Base-by-base conservation (phyloP, 805 yeast species). In the Starmerella bombi region DNA sequence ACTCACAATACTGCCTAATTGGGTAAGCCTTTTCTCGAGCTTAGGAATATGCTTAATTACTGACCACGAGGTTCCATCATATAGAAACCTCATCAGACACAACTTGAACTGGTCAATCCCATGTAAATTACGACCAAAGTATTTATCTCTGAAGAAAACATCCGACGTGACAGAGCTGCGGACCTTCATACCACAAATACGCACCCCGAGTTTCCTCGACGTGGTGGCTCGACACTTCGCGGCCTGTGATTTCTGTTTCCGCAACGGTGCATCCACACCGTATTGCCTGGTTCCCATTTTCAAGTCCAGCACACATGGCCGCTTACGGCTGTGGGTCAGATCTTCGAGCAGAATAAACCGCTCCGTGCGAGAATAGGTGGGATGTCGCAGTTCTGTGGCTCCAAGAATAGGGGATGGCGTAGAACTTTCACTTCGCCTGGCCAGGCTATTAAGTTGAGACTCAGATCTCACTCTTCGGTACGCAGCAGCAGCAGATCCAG, bases 221-320 rank as follows among this genome's bases (percentile, higher is more conserved):
- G 97, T 88, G 0, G 97, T 88, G 41, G 66, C 61, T 3, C 69
- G 63, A 59, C 99, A 91, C 60, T 91, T 91, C 40, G 67, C 67
- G 25, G 82, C 63, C 62, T 91, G 98, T 1, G 94, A 82, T 36
- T 63, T 57, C 54, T 76, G 79, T 60, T 91, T 91, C 36, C 74
- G 62, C 12, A 62, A 58, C 5, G 69, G 67, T 0, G 97, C 96
- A 48, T 85, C 94, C n/a, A 88, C 79, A 8, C 99, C 98, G 54
- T 91, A 91, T 60, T 91, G 99, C 43, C 99, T 69, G 0, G 99
- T 88, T 0, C 99, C 99, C 97, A 91, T 91, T 57, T 91, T 91
- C 52, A 91, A 66, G 61, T 91, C 99, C 37, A 91, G 63, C 0
- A 88, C 97, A 57, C 95, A 86, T 0, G 98, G 96, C 48, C 71